These are phyloP conservation scores for Gloeostereum incarnatum DNA, from an alignment of 768 basidiomycete species.

Conservation along the genomic window DNA sequence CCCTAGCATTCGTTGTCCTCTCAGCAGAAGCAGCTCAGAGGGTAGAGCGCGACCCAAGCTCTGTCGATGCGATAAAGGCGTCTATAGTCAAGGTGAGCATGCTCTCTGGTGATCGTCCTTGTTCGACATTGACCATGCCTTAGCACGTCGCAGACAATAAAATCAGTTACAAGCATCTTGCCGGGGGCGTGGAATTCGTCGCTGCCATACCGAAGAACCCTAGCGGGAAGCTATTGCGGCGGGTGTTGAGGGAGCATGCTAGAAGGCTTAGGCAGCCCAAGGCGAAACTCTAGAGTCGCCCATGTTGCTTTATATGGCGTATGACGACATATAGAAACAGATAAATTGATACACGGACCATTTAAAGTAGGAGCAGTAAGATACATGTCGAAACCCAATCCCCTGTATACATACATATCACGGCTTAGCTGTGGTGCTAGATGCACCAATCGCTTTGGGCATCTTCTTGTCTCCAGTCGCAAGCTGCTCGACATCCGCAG, in stretches of 20 bases:
- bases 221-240: slow-evolving; percentile 48
- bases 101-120: neutral
- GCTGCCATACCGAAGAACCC: slow-evolving; percentile 52
- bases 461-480: slow-evolving; percentile 84
- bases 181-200: slow-evolving; percentile 50
- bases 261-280: slow-evolving; percentile 17
- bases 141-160: slow-evolving; percentile 50
- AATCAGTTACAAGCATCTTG: slow-evolving; percentile 46
- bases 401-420: too few species aligned
- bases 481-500: slow-evolving; percentile 71
- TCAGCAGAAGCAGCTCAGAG: slow-evolving; percentile 27
- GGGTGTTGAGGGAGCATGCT: slow-evolving; percentile 42
- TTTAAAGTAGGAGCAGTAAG: too few species aligned
- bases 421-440: too few species aligned
- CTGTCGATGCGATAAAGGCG: slow-evolving; percentile 25
- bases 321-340: too few species aligned
- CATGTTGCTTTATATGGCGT: too few species aligned
- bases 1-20: slow-evolving; percentile 59
- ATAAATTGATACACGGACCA: too few species aligned
- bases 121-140: neutral
- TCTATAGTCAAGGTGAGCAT: slow-evolving; percentile 38
- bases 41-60: slow-evolving; percentile 17
- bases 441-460: slow-evolving; percentile 68
- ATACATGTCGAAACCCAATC: too few species aligned
- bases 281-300: too few species aligned